Conservation (phyloP, 1,284 basidiomycete genomes). For the Malassezia japonica region DNA sequence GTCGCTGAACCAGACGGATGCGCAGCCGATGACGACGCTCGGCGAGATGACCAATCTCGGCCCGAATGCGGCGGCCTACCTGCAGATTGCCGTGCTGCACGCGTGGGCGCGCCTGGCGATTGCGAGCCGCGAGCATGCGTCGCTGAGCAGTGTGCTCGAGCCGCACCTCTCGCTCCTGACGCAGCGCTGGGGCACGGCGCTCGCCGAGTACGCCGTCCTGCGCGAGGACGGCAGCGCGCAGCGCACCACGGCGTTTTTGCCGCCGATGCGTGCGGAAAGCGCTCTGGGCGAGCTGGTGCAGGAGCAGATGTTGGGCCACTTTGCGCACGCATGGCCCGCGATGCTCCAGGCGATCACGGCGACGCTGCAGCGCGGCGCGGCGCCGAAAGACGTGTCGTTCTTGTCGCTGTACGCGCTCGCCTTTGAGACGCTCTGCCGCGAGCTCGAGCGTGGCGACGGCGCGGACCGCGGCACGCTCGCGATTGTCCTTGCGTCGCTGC, state of each 20-base stretch:
- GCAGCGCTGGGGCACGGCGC: conserved; percentile 74
- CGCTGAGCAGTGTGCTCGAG: conserved; percentile 70
- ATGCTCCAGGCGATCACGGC: conserved; percentile 79
- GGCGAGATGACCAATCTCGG: conserved; percentile 80
- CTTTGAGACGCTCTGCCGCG: conserved; percentile 70
- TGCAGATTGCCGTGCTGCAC: conserved; percentile 81
- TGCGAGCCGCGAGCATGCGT: conserved; percentile 57
- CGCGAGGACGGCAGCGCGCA: conserved; percentile 59
- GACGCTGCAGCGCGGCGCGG: conserved; percentile 50
- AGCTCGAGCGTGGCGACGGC: conserved; percentile 53
- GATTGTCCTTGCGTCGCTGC: conserved; percentile 68
- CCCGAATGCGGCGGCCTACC: conserved; percentile 87
- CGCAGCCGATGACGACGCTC: conserved; percentile 55
- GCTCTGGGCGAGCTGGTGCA: conserved; percentile 74
- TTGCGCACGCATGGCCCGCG: conserved; percentile 64
- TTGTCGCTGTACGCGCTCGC: conserved; percentile 75
- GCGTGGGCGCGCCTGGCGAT: conserved; percentile 93
- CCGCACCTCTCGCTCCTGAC: conserved; percentile 69
- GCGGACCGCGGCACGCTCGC: conserved; percentile 34
- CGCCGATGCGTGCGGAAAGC: conserved; percentile 55
- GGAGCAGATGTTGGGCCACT: conserved; percentile 68
- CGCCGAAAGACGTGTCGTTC: conserved; percentile 5
- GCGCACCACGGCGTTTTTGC: conserved; percentile 49
- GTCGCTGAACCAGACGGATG: conserved; percentile 55
- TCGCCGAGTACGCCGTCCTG: conserved; percentile 85